A percentile compares a stretch with the other conserved stretches of the same genome.
phyloP scores from a whole-genome alignment of 2,329 filamentous ascomycete genomes.

The Pseudofabraea citricarpa region DNA sequence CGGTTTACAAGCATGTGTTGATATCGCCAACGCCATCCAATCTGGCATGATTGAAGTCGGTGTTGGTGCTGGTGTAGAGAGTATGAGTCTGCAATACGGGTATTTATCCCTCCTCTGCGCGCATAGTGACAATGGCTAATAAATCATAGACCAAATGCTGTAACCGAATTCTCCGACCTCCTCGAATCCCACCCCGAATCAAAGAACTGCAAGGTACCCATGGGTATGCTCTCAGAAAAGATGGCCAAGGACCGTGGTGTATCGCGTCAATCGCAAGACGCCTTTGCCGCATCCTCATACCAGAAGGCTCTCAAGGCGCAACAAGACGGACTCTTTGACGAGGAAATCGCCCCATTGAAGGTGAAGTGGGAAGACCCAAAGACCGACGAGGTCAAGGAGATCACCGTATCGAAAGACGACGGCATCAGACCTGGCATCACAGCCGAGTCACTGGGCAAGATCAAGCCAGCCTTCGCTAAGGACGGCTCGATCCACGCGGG shows the following conservation, averaged over 20 bases:
- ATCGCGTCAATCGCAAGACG: slow-evolving; percentile 70
- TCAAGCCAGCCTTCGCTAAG: slow-evolving; percentile 84
- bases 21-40: slow-evolving; percentile 90
- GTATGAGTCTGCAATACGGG: slow-evolving; percentile 93
- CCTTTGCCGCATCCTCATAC: slow-evolving; percentile 91
- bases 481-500: slow-evolving; percentile 93
- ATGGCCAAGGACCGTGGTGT: slow-evolving; percentile 87
- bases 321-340: slow-evolving; percentile 81
- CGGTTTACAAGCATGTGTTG: slow-evolving; percentile 86
- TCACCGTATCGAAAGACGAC: slow-evolving; percentile 82
- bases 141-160: slow-evolving; percentile 63
- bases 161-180: slow-evolving; percentile 87
- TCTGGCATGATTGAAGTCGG: slow-evolving; percentile 93
- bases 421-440: slow-evolving; percentile 84
- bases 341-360: slow-evolving; percentile 83
- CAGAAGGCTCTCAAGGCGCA: slow-evolving; percentile 86
- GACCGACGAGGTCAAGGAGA: slow-evolving; percentile 76
- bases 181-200: slow-evolving; percentile 77
- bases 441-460: slow-evolving; percentile 82
- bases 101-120: slow-evolving; percentile 34
- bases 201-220: slow-evolving; percentile 95
- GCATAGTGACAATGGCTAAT: background rate
- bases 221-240: slow-evolving; percentile 88
- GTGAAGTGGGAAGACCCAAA: slow-evolving; percentile 90
- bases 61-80: slow-evolving; percentile 91